Conservation (phyloP, 768 basidiomycete species). For the Tephrocybe sp. region DNA sequence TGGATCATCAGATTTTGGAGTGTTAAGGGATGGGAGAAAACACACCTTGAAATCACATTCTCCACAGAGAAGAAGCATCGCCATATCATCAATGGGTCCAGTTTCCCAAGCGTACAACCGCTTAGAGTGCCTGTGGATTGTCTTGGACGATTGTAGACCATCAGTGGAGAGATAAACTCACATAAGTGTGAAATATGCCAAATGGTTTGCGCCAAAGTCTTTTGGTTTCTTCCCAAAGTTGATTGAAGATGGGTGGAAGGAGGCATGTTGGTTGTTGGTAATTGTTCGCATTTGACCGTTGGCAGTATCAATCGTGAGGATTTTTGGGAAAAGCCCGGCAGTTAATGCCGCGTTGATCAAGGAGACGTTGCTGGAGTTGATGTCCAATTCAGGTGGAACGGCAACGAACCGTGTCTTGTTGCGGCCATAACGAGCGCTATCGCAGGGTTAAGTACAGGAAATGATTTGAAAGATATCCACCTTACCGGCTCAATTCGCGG, state of each 20-base stretch:
- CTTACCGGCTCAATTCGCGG: slow-evolving; percentile 67
- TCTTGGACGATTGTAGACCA: background rate
- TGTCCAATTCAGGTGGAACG: slow-evolving; percentile 71
- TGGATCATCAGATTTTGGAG: background rate
- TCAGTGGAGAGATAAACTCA: slow-evolving; percentile 31
- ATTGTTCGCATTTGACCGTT: slow-evolving; percentile 74
- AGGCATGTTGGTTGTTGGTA: slow-evolving; percentile 73
- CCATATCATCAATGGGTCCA: slow-evolving; percentile 81
- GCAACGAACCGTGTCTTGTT: slow-evolving; percentile 73
- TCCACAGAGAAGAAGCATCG: slow-evolving; percentile 83
- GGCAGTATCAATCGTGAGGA: slow-evolving; percentile 66
- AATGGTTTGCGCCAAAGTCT: slow-evolving; percentile 74
- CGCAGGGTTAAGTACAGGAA: slow-evolving; percentile 3
- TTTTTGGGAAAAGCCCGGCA: slow-evolving; percentile 89
- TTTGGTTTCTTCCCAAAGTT: slow-evolving; percentile 72
- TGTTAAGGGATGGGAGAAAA: background rate
- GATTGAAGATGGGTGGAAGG: slow-evolving; percentile 89
- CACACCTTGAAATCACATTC: slow-evolving; percentile 83
- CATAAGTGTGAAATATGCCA: slow-evolving; percentile 91
- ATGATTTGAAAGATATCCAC: slow-evolving; percentile 13
- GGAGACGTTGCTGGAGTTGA: slow-evolving; percentile 61
- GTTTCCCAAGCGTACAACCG: slow-evolving; percentile 94
- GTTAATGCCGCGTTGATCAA: slow-evolving; percentile 81
- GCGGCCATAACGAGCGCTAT: slow-evolving; percentile 68
- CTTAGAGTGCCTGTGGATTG: slow-evolving; percentile 85